Evolutionary conservation across 2,329 filamentous ascomycete species (phyloP).

Genomic region (Coleophoma eucalyptorum): DNA sequence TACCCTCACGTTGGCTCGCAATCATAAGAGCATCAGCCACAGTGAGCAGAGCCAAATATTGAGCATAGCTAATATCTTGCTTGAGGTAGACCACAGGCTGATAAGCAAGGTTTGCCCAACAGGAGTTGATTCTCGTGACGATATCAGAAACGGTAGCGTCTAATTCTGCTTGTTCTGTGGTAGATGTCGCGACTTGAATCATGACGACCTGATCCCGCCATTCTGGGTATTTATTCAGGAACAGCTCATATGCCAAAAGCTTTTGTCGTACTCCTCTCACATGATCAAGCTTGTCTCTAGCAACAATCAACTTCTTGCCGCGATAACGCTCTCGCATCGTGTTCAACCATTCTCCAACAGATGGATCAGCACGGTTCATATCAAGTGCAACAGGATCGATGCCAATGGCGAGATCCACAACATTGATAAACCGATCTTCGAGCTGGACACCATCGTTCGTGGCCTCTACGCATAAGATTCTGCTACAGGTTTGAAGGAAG

Average conservation of each 20-base stretch:
- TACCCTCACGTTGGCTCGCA: conserved; percentile 90
- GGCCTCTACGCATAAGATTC: conserved; percentile 85
- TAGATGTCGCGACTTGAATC: conserved; percentile 90
- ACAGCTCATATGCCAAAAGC: conserved; percentile 80
- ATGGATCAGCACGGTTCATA: conserved; percentile 63
- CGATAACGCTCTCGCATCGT: conserved; percentile 80
- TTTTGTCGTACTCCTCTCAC: conserved; percentile 93
- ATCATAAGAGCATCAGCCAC: conserved; percentile 92
- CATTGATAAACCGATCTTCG: conserved; percentile 90
- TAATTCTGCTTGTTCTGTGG: conserved; percentile 82
- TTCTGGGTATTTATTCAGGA: conserved; percentile 85
- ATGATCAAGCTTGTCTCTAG: conserved; percentile 89
- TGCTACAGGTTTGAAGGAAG: conserved; percentile 93
- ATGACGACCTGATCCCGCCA: conserved; percentile 65
- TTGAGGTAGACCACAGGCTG: conserved; percentile 92
- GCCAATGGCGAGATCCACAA: conserved; percentile 81
- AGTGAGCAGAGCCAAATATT: conserved; percentile 88
- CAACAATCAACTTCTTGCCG: conserved; percentile 87
- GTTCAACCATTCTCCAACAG: conserved; percentile 75
- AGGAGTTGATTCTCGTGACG: conserved; percentile 88
- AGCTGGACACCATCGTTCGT: conserved; percentile 84
- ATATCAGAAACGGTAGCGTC: conserved; percentile 90
- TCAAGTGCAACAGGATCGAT: conserved; percentile 80
- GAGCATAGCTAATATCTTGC: conserved; percentile 88
- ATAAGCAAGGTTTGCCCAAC: conserved; percentile 85